A percentile compares a stretch with the other conserved stretches of the same genome.
These are phyloP conservation scores for Ormosia semicastrata DNA, from an alignment of 306 rosid genomes.

Conservation along the genomic window DNA sequence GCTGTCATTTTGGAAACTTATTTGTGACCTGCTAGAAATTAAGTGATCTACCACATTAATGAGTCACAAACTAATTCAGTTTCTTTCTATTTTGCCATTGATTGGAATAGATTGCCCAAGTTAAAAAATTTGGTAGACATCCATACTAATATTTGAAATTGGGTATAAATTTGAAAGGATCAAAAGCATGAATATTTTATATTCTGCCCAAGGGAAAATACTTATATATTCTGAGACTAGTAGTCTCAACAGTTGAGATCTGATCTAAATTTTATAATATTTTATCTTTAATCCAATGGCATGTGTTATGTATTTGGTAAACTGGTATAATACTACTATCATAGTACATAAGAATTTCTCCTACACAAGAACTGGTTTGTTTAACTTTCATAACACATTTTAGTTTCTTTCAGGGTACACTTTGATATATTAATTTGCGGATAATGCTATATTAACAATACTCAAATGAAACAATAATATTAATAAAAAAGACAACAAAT, in stretches of 20 bases:
- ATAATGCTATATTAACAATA: no score
- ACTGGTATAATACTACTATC: neutral
- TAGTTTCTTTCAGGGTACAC: no score
- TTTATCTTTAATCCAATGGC: neutral
- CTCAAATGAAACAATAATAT: no score
- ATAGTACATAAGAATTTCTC: neutral
- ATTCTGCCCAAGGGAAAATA: neutral
- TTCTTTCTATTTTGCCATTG: neutral
- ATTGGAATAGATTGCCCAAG: neutral
- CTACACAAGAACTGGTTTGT: neutral
- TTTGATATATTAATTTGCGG: no score
- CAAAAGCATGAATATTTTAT: neutral
- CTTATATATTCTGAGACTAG: neutral
- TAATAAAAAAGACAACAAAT: no score
- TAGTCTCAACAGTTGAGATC: neutral
- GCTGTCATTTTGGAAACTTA: neutral
- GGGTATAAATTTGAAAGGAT: constrained; percentile 6
- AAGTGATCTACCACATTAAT: neutral
- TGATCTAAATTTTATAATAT: neutral
- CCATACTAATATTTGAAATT: neutral
- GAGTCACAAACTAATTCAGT: neutral
- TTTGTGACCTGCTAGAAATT: neutral
- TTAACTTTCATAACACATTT: no score
- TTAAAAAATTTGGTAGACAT: neutral
- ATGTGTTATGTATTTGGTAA: neutral